Evolutionary conservation across 1,284 basidiomycete genomes (phyloP).

Genomic region (Microbotryomycetes sp.): DNA sequence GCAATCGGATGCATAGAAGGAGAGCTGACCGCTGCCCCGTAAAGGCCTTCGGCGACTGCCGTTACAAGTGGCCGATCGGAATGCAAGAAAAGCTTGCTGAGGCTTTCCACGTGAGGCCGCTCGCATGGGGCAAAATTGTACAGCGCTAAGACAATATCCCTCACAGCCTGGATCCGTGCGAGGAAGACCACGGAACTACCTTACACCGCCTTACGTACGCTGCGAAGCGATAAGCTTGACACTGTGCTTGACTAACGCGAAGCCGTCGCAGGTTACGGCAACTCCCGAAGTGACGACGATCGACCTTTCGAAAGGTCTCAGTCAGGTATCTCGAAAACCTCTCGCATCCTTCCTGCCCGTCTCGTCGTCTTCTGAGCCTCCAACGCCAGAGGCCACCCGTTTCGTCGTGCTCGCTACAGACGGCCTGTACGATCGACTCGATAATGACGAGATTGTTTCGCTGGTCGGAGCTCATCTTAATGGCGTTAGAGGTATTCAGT

Average conservation of each 20-base stretch:
- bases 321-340: constrained; percentile 15
- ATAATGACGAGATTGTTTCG: constrained; percentile 88
- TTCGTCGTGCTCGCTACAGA: constrained; percentile 88
- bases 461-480: constrained; percentile 77
- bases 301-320: constrained; percentile 15
- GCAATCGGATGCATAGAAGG: constrained; percentile 35
- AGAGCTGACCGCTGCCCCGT: constrained; percentile 35
- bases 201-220: constrained; percentile 85
- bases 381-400: constrained; percentile 37
- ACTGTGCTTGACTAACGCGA: neutral
- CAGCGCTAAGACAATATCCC: no score
- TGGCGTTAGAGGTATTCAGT: constrained; percentile 50
- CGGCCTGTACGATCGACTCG: constrained; percentile 76
- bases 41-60: constrained; percentile 61
- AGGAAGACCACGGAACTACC: constrained; percentile 38
- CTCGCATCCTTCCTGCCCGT: constrained; percentile 31
- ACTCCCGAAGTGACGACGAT: constrained; percentile 68
- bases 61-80: constrained; percentile 66
- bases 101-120: constrained; percentile 38
- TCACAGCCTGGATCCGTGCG: constrained; percentile 26
- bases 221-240: neutral
- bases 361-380: constrained; percentile 21
- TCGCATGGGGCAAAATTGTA: no score
- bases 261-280: constrained; percentile 44
- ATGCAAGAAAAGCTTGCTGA: constrained; percentile 41